A percentile compares a stretch with the other conserved stretches of the same genome.
phyloP scores from a whole-genome alignment of 169 alveolate genomes.

The Cryptosporidium canis region DNA sequence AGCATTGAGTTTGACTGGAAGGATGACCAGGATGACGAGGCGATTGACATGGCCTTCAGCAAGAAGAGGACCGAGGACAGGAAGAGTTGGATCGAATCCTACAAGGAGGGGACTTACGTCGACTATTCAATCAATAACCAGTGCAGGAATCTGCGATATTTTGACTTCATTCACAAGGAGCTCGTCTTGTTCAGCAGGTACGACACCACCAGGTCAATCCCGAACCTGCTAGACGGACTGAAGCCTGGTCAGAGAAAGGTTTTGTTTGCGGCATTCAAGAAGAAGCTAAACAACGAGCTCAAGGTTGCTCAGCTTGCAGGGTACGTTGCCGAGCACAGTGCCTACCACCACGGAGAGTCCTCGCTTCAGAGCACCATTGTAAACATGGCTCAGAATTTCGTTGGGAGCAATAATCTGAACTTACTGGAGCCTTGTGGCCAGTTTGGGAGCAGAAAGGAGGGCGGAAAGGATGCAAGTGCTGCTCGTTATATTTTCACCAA shows the following conservation, averaged over 20 bases:
- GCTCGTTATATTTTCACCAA: slow-evolving; percentile 94
- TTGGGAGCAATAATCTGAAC: slow-evolving; percentile 93
- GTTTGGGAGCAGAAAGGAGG: slow-evolving; percentile 98
- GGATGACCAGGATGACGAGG: slow-evolving; percentile 92
- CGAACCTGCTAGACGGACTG: slow-evolving; percentile 97
- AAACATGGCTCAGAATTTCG: slow-evolving; percentile 99
- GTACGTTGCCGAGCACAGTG: slow-evolving; percentile 97
- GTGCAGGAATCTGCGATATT: slow-evolving; percentile 79
- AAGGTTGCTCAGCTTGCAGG: slow-evolving; percentile 95
- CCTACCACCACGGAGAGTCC: slow-evolving; percentile 99
- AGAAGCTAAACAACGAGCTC: slow-evolving; percentile 93
- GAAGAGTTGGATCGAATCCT: slow-evolving; percentile 89
- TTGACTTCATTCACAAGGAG: slow-evolving; percentile 98
- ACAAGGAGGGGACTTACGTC: slow-evolving; percentile 80
- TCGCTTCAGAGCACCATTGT: slow-evolving; percentile 95
- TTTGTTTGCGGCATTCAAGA: slow-evolving; percentile 95
- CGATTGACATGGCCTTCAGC: slow-evolving; percentile 98
- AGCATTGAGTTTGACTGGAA: slow-evolving; percentile 87
- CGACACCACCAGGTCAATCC: slow-evolving; percentile 97
- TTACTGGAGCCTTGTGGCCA: slow-evolving; percentile 96
- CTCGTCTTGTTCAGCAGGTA: slow-evolving; percentile 96
- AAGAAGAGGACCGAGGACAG: slow-evolving; percentile 97
- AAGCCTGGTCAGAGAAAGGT: slow-evolving; percentile 99
- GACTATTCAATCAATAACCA: slow-evolving; percentile 82
- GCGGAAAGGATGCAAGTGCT: slow-evolving; percentile 97